These are phyloP conservation scores for Globisporangium nunn DNA, from an alignment of 352 stramenopile genomes.

Conservation along the genomic window DNA sequence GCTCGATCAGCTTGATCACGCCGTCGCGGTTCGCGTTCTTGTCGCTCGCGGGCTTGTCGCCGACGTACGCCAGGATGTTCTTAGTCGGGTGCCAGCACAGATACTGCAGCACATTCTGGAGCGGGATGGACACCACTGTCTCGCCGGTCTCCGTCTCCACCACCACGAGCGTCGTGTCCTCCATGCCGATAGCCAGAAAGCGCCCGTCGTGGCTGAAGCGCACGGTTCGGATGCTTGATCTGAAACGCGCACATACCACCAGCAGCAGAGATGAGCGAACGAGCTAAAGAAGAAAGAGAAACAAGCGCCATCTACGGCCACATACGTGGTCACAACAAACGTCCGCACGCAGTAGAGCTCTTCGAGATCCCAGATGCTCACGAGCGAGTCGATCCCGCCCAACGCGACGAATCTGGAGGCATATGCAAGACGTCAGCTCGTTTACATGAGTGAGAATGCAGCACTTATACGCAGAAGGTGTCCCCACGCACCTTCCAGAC, in stretches of 20 bases:
- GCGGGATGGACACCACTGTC: constrained; percentile 44
- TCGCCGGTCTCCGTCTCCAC: constrained; percentile 59
- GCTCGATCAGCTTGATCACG: constrained; percentile 80
- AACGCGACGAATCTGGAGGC: constrained; percentile 52
- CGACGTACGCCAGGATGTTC: constrained; percentile 77
- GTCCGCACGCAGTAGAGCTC: constrained; percentile 83
- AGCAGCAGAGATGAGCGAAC: background rate
- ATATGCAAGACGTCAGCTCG: background rate
- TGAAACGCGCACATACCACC: constrained; percentile 7
- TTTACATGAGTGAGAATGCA: too few species aligned
- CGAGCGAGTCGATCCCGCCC: constrained; percentile 76
- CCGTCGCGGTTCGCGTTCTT: constrained; percentile 79
- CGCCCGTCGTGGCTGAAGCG: constrained; percentile 70
- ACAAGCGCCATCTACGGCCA: background rate
- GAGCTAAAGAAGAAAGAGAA: background rate
- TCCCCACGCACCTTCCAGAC: constrained; percentile 41
- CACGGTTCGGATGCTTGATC: constrained; percentile 72
- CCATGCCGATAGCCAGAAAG: constrained; percentile 71
- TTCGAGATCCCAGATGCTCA: constrained; percentile 81
- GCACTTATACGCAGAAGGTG: background rate
- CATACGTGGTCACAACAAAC: constrained; percentile 71
- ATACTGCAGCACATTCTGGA: constrained; percentile 70
- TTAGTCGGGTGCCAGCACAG: constrained; percentile 79
- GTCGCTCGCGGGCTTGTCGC: constrained; percentile 67
- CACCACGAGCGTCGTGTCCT: constrained; percentile 66